These are phyloP conservation scores for Wickerhamiella alocasiicola DNA, from an alignment of 805 yeast species.

Conservation along the genomic window DNA sequence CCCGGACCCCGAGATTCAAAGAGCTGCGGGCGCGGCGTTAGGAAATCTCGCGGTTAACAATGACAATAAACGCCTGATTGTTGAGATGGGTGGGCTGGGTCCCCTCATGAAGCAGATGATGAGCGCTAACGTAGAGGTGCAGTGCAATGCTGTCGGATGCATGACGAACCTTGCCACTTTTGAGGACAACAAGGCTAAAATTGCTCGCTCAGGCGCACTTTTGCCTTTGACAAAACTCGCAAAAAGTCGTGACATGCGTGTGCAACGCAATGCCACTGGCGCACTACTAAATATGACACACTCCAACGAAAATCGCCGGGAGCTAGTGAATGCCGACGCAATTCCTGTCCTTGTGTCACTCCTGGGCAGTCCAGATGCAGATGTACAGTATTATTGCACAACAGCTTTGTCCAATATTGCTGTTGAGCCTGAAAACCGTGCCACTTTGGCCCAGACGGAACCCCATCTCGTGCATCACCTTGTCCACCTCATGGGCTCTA, in stretches of 20 bases:
- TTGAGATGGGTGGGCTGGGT: slow-evolving; percentile 95
- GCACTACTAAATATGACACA: slow-evolving; percentile 97
- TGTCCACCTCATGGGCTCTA: slow-evolving; percentile 83
- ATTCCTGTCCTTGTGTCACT: slow-evolving; percentile 89
- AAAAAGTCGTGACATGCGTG: slow-evolving; percentile 85
- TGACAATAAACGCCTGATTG: slow-evolving; percentile 83
- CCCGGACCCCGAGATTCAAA: slow-evolving; percentile 85
- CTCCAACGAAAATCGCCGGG: slow-evolving; percentile 90
- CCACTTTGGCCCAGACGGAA: slow-evolving; percentile 78
- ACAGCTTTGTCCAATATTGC: slow-evolving; percentile 96
- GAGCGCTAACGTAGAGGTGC: slow-evolving; percentile 93
- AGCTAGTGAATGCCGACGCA: slow-evolving; percentile 94
- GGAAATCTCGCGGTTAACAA: slow-evolving; percentile 98
- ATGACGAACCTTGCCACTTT: slow-evolving; percentile 96
- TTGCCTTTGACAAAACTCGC: slow-evolving; percentile 91
- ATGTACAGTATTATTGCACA: slow-evolving; percentile 96
- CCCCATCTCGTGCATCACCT: slow-evolving; percentile 81
- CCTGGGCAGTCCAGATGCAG: slow-evolving; percentile 78
- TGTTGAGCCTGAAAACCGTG: slow-evolving; percentile 85
- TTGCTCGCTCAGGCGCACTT: slow-evolving; percentile 92
- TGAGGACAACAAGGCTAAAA: slow-evolving; percentile 90
- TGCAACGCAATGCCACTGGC: slow-evolving; percentile 97
- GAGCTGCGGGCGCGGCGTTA: slow-evolving; percentile 97
- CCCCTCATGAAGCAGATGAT: slow-evolving; percentile 96
- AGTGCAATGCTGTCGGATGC: slow-evolving; percentile 98